phyloP scores from a whole-genome alignment of 257 asterid species.

The Parsonsia alboflavescens region DNA sequence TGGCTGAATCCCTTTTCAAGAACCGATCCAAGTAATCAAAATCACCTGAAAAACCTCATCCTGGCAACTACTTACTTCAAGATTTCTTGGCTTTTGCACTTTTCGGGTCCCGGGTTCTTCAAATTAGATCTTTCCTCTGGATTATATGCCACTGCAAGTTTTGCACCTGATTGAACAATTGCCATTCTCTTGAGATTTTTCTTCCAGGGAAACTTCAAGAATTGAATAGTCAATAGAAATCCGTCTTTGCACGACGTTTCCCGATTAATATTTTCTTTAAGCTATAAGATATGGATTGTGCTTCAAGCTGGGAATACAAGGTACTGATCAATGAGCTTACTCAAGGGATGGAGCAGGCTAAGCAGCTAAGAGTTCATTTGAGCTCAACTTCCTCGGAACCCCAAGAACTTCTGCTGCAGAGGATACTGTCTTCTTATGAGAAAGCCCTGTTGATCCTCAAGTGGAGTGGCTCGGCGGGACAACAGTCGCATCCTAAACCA shows the following conservation, averaged over 20 bases:
- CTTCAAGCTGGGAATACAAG: conserved; percentile 37
- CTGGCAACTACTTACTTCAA: not conserved
- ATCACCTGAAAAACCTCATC: not conserved
- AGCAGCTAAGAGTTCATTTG: conserved; percentile 56
- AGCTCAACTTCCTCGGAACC: conserved; percentile 33
- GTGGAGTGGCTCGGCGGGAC: conserved; percentile 32
- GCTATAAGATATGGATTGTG: conserved; percentile 43
- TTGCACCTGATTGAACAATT: not conserved
- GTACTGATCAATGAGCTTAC: conserved; percentile 54
- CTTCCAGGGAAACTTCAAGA: not conserved
- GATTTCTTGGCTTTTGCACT: not conserved
- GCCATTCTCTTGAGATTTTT: not conserved
- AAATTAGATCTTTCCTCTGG: not conserved
- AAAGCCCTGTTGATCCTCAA: conserved; percentile 63
- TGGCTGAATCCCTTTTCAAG: not conserved
- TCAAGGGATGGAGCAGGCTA: conserved; percentile 72
- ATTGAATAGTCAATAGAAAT: not conserved
- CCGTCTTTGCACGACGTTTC: not conserved
- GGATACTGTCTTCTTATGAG: conserved; percentile 66
- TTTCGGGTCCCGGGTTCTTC: not conserved
- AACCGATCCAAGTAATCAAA: not conserved
- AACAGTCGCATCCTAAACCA: conserved; percentile 24
- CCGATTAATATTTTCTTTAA: not conserved
- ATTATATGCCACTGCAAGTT: not conserved
- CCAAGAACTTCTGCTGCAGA: conserved; percentile 52